phyloP scores from a whole-genome alignment of 257 asterid genomes.

The Echites panduratus region DNA sequence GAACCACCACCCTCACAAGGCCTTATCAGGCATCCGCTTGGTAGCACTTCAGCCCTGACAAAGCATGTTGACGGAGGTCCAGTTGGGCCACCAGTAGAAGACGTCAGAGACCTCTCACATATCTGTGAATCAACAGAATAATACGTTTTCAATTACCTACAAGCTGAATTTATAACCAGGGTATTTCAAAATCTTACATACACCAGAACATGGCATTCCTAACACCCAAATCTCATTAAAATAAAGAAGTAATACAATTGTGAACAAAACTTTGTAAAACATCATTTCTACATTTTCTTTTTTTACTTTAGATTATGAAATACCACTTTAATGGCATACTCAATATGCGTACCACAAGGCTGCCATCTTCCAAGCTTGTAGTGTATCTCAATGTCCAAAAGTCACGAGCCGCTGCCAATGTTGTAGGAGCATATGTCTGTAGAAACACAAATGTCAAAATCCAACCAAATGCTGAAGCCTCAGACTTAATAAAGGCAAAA shows the following conservation, averaged over 20 bases:
- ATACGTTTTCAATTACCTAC: too few relatives aligned
- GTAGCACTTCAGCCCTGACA: slow-evolving; percentile 83
- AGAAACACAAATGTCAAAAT: slow-evolving; percentile 3
- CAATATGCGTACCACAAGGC: slow-evolving; percentile 66
- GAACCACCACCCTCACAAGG: slow-evolving; percentile 99
- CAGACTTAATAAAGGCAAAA: not conserved
- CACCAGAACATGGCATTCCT: not conserved
- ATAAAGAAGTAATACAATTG: not conserved
- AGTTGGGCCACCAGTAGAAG: slow-evolving; percentile 77
- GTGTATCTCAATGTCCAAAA: slow-evolving; percentile 88
- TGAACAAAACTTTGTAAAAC: not conserved
- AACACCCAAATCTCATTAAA: not conserved
- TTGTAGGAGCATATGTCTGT: slow-evolving; percentile 93
- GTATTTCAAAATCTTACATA: too few relatives aligned
- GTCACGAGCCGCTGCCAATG: slow-evolving; percentile 91
- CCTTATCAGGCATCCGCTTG: slow-evolving; percentile 83
- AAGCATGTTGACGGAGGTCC: slow-evolving; percentile 76
- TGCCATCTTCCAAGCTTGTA: slow-evolving; percentile 81
- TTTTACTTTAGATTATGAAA: too few relatives aligned
- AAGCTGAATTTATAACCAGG: too few relatives aligned
- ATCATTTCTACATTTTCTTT: not conserved
- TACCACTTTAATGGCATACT: not conserved
- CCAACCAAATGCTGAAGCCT: not conserved
- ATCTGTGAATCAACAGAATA: slow-evolving; percentile 34
- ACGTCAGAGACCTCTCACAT: slow-evolving; percentile 84